phyloP scores from a whole-genome alignment of 805 yeast genomes.

The Ogataea haglerorum region DNA sequence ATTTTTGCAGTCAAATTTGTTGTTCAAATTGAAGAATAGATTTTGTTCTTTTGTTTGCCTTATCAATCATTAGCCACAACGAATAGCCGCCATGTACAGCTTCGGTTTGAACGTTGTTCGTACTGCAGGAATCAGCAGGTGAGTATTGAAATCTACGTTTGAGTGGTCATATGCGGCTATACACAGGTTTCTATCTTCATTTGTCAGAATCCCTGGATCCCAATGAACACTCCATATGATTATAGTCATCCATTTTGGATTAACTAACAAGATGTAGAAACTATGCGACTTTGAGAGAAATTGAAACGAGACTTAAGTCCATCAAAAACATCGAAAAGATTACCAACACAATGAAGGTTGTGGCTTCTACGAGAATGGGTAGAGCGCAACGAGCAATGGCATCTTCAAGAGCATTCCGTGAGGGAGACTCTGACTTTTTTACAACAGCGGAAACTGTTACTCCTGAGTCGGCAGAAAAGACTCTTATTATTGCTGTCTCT shows the following conservation, averaged over 20 bases:
- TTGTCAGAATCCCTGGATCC: too few relatives aligned
- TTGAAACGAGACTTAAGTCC: conserved; percentile 95
- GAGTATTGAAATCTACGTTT: conserved; percentile 26
- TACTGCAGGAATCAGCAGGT: conserved; percentile 45
- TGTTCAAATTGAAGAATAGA: neutral
- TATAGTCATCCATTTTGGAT: neutral
- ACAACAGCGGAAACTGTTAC: conserved; percentile 75
- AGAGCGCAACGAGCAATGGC: conserved; percentile 95
- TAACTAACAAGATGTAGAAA: conserved; percentile 47
- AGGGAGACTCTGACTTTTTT: conserved; percentile 75
- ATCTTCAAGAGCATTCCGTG: conserved; percentile 79
- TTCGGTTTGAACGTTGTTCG: conserved; percentile 52
- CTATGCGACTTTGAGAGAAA: conserved; percentile 98
- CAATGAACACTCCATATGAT: too few relatives aligned
- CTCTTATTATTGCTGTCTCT: conserved; percentile 81
- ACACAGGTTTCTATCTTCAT: too few relatives aligned
- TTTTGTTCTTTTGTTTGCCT: neutral
- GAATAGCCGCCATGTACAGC: conserved; percentile 43
- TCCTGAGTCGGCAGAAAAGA: conserved; percentile 46
- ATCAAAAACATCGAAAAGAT: conserved; percentile 98
- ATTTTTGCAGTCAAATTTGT: conserved; percentile 3
- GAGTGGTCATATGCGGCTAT: neutral
- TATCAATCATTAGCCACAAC: conserved; percentile 1
- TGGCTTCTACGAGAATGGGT: conserved; percentile 93
- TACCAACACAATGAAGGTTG: conserved; percentile 99